Percentiles rank a stretch among this genome's conserved stretches.
These are phyloP conservation scores for Lecanicillium sp. DNA, from an alignment of 2,329 filamentous ascomycete genomes.

Conservation along the genomic window DNA sequence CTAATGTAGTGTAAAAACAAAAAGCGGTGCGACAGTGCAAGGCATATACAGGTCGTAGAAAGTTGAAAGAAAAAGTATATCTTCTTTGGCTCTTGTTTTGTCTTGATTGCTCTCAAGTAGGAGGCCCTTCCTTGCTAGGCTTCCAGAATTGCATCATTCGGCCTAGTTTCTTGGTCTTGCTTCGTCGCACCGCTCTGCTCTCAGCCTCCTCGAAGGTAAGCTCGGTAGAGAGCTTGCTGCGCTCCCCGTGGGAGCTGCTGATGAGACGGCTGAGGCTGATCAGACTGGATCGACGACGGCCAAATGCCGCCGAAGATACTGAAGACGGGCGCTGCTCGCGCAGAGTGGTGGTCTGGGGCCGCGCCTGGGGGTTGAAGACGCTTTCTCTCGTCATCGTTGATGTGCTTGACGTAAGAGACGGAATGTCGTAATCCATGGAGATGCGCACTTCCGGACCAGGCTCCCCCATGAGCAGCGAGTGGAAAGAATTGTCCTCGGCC, in stretches of 20 bases:
- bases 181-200: conserved; percentile 48
- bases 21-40: neutral
- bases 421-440: conserved; percentile 64
- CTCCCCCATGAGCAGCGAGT: conserved; percentile 66
- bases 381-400: conserved; percentile 72
- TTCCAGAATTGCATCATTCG: conserved; percentile 79
- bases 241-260: conserved; percentile 66
- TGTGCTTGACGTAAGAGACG: conserved; percentile 67
- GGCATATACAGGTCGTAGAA: neutral
- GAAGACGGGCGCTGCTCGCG: conserved; percentile 56
- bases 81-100: neutral
- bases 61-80: neutral
- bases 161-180: conserved; percentile 64
- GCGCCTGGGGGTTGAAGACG: conserved; percentile 38
- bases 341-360: conserved; percentile 42
- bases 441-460: conserved; percentile 66
- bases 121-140: conserved; percentile 40
- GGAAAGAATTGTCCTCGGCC: conserved; percentile 64
- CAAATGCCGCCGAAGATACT: conserved; percentile 56
- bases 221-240: conserved; percentile 68
- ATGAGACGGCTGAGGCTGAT: conserved; percentile 72
- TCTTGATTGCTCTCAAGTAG: conserved; percentile 20
- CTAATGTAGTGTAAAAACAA: neutral
- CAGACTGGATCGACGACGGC: conserved; percentile 67
- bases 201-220: conserved; percentile 53